phyloP scores from a whole-genome alignment of 164 flowering plant species.

The Berberis thunbergii region DNA sequence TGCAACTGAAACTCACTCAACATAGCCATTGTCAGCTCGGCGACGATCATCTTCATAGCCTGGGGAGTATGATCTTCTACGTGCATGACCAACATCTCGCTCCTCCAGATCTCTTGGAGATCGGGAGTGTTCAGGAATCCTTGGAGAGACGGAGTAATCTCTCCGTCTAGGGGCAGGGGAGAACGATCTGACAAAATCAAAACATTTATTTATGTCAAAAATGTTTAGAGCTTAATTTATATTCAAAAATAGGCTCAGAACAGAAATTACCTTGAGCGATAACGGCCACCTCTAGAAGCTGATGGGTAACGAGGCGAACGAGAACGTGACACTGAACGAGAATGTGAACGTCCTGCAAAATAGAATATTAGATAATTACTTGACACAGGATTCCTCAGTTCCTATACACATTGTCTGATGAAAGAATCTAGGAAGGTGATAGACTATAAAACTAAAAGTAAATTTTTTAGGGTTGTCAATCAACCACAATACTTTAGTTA shows the following conservation, averaged over 20 bases:
- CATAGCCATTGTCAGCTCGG: conserved; percentile 38
- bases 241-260: not conserved
- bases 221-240: not conserved
- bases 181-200: conserved; percentile 37
- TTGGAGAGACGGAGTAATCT: conserved; percentile 57
- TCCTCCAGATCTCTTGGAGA: conserved; percentile 47
- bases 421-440: too few species aligned
- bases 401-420: too few species aligned
- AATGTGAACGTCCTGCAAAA: conserved; percentile 52
- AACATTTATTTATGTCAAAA: not conserved
- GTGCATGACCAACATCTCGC: conserved; percentile 24
- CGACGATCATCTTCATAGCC: conserved; percentile 24
- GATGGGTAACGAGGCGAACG: conserved; percentile 62
- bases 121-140: conserved; percentile 36
- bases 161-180: conserved; percentile 56
- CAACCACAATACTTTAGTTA: too few species aligned
- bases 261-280: conserved; percentile 56
- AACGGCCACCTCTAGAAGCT: conserved; percentile 41
- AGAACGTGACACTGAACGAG: conserved; percentile 58
- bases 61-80: conserved; percentile 50
- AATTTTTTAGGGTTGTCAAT: too few species aligned
- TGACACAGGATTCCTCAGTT: not conserved
- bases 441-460: too few species aligned
- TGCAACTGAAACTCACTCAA: conserved; percentile 23
- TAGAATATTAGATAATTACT: not conserved